Evolutionary conservation across 768 basidiomycete genomes (phyloP).

Genomic region (Lactifluus piperatus): DNA sequence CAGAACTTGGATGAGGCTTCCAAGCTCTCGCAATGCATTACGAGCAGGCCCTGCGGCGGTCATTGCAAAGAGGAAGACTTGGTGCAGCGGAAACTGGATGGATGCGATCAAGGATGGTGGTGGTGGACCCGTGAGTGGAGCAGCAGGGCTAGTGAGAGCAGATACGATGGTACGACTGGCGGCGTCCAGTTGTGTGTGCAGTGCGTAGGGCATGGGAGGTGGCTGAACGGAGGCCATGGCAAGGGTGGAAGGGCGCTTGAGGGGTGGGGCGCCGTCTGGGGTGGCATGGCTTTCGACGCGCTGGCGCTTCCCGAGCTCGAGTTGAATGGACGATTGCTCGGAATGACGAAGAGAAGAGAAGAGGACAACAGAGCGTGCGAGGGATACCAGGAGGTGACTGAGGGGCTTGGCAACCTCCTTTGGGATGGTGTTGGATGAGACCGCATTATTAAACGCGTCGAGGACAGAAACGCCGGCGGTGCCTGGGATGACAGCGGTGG

Average conservation of each 20-base stretch:
- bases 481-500: slow-evolving; percentile 42
- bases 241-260: slow-evolving; percentile 21
- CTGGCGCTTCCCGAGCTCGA: slow-evolving; percentile 70
- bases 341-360: slow-evolving; percentile 60
- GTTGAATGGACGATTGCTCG: slow-evolving; percentile 50
- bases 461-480: slow-evolving; percentile 43
- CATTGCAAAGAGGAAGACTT: slow-evolving; percentile 70
- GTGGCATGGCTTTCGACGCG: slow-evolving; percentile 37
- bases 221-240: slow-evolving; percentile 12
- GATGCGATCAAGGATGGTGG: slow-evolving; percentile 50
- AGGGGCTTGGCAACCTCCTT: slow-evolving; percentile 48
- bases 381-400: slow-evolving; percentile 50
- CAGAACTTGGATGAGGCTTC: slow-evolving; percentile 75
- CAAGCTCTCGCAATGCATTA: slow-evolving; percentile 62
- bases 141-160: slow-evolving; percentile 29
- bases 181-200: slow-evolving; percentile 49
- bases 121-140: slow-evolving; percentile 32
- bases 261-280: slow-evolving; percentile 28
- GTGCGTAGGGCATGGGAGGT: slow-evolving; percentile 28
- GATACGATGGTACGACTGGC: slow-evolving; percentile 51
- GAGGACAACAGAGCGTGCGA: slow-evolving; percentile 57
- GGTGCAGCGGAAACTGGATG: slow-evolving; percentile 64
- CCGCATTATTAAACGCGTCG: slow-evolving; percentile 43
- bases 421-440: slow-evolving; percentile 38
- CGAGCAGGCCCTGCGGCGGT: slow-evolving; percentile 44